Evolutionary conservation across 345 rosid species (phyloP).

Genomic region (Brassica cretica): DNA sequence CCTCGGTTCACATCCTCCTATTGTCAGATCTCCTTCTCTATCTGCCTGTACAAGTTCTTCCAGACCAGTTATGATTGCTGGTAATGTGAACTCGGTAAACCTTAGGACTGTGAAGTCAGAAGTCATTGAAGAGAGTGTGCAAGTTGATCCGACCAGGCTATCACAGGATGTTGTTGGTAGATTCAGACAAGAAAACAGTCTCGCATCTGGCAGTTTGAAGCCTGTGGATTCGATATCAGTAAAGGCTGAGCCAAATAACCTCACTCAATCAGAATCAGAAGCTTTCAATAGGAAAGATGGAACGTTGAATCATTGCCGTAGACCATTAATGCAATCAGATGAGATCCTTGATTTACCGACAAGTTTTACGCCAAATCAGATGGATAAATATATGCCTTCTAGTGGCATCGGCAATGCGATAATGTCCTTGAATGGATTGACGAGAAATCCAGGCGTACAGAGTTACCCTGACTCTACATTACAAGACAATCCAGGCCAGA

Average conservation of each 20-base stretch:
- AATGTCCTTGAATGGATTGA: slow-evolving; percentile 34
- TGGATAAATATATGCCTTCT: slow-evolving; percentile 25
- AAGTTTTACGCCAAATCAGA: slow-evolving; percentile 32
- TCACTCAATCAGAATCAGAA: slow-evolving; percentile 38
- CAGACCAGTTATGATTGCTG: slow-evolving; percentile 17
- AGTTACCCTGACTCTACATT: slow-evolving; percentile 23
- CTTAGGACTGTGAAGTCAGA: slow-evolving; percentile 60
- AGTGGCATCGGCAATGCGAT: slow-evolving; percentile 17
- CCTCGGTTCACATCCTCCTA: slow-evolving; percentile 45
- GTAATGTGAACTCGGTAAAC: slow-evolving; percentile 33
- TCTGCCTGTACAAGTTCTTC: slow-evolving; percentile 31
- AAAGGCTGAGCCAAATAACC: slow-evolving; percentile 55
- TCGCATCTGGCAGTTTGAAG: slow-evolving; percentile 32
- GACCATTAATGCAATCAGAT: slow-evolving; percentile 20
- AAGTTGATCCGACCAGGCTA: slow-evolving; percentile 10
- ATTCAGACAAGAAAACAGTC: slow-evolving; percentile 26
- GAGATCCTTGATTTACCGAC: slow-evolving; percentile 27
- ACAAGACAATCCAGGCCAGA: slow-evolving; percentile 19
- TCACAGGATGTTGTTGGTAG: slow-evolving; percentile 46
- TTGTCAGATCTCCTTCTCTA: slow-evolving; percentile 37
- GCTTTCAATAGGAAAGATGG: slow-evolving; percentile 36
- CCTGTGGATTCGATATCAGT: slow-evolving; percentile 40
- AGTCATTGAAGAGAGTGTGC: slow-evolving; percentile 49
- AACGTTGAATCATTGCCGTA: slow-evolving; percentile 27
- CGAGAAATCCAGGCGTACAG: slow-evolving; percentile 15